Percentiles rank a stretch among this genome's conserved stretches.
These are phyloP conservation scores for Solanum chacoense DNA, from an alignment of 305 asterid genomes.

Conservation along the genomic window DNA sequence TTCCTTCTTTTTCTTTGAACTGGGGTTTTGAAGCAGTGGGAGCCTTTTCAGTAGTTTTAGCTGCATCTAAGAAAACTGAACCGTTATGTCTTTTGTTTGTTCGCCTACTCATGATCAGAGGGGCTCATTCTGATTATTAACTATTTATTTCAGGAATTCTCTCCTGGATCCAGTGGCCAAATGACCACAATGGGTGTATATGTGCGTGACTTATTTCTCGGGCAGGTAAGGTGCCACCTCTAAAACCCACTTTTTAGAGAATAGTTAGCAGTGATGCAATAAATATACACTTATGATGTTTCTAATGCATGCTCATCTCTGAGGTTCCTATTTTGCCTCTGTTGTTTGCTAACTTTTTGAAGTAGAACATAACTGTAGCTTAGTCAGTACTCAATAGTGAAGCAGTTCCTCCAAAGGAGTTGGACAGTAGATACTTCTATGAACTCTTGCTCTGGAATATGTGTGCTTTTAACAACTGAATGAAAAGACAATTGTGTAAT, in stretches of 20 bases:
- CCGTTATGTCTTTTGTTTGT: neutral
- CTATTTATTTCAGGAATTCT: conserved; percentile 56
- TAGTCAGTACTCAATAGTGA: neutral
- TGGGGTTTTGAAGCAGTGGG: neutral
- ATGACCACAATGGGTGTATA: conserved; percentile 95
- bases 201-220: conserved; percentile 89
- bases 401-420: neutral
- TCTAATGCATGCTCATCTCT: neutral
- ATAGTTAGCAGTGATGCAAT: neutral
- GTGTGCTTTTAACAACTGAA: neutral
- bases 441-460: neutral
- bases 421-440: neutral
- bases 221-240: conserved; percentile 61
- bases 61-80: neutral
- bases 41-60: neutral
- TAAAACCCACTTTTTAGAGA: neutral
- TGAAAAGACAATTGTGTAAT: neutral
- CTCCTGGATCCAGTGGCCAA: conserved; percentile 85
- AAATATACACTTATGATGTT: neutral
- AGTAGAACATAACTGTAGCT: neutral
- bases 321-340: neutral
- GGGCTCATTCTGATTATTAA: neutral
- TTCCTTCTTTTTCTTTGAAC: neutral
- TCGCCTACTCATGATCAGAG: neutral
- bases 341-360: neutral